Base-by-base conservation (phyloP, 2,329 filamentous ascomycete genomes). In the Cladosporium sphaerospermum region DNA sequence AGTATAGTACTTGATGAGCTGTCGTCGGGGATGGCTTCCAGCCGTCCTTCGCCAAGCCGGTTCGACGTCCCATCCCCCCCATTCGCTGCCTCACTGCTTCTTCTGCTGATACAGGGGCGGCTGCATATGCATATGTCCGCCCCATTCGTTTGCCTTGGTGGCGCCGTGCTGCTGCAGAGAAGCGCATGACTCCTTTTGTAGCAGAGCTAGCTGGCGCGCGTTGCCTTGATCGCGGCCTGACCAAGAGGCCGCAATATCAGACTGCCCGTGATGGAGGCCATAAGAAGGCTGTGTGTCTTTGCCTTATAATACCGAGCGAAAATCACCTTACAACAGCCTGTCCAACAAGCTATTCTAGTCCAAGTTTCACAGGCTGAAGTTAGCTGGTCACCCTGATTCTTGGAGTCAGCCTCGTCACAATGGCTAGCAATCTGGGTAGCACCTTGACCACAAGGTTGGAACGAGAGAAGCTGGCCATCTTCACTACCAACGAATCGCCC, bases 391-490 rank as follows among this genome's bases (percentile, higher is more conserved):
- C 23, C 7, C 23, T 7, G 23, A 28, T 19, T 14, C 23, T 28
- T 5, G 23, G 23, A 28, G 23, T 14, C 42, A 16, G 6, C 31
- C 36, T 11, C n/a, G 18, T 39, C 36, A 13, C 47, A 36, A 23
- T 23, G n/a, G 33, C 23, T 14, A 5, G 36, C 23, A 49, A 28
- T 7, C 7, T 28, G 23, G 45, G 36, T 49, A 40, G 36, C 36
- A 41, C 13, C 13, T 16, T 9, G 8, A 9, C 14, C 6, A 18
- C 34, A 14, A 33, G 34, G 2, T 61, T 73, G 54, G 62, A 69
- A 52, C 64, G 67, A 48, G 65, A 69, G 56, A 65, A 64, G 54
- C 66, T 65, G 47, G 58, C 67, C 14, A 68, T 73, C 61, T 70
- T 63, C 64, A 59, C 49, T 42, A 57, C 61, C 47, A 58, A 71